Conservation (phyloP, 1,284 basidiomycete species). For the Boletus mariae region DNA sequence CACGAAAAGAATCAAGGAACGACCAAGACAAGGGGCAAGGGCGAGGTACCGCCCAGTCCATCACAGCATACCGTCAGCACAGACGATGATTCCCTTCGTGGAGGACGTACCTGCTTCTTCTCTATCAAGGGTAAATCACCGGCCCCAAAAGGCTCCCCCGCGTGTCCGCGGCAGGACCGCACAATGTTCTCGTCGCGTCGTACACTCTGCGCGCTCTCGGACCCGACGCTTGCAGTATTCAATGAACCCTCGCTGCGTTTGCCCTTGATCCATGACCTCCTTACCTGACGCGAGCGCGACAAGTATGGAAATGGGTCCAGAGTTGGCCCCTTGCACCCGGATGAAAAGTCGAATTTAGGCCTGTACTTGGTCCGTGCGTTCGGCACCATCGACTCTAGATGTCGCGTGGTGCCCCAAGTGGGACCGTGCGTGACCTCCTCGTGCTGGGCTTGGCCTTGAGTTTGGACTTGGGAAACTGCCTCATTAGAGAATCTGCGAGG, state of each 20-base stretch:
- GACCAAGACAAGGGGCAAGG: slow-evolving; percentile 1
- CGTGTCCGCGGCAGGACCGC: neutral
- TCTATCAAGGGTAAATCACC: slow-evolving; percentile 27
- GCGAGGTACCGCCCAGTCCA: slow-evolving; percentile 15
- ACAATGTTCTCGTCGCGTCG: slow-evolving; percentile 3
- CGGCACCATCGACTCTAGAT: slow-evolving; percentile 16
- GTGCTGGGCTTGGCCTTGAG: neutral
- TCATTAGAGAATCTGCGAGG: slow-evolving; percentile 19
- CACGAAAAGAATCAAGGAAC: neutral
- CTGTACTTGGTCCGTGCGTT: slow-evolving; percentile 30
- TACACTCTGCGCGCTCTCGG: neutral
- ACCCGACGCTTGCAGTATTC: neutral
- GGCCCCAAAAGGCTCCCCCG: slow-evolving; percentile 14
- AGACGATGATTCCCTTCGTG: slow-evolving; percentile 25
- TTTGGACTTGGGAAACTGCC: slow-evolving; percentile 13
- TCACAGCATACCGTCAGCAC: slow-evolving; percentile 23
- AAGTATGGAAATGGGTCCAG: slow-evolving; percentile 20
- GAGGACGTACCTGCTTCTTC: slow-evolving; percentile 29
- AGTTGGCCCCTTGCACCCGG: slow-evolving; percentile 17
- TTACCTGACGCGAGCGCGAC: slow-evolving; percentile 13
- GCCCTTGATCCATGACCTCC: slow-evolving; percentile 3
- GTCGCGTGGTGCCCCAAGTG: neutral
- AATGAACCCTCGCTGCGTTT: slow-evolving; percentile 5
- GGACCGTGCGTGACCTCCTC: neutral
- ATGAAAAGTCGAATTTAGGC: slow-evolving; percentile 14